Conservation (phyloP, 495 filamentous ascomycete species). For the Aspergillus nanangensis region DNA sequence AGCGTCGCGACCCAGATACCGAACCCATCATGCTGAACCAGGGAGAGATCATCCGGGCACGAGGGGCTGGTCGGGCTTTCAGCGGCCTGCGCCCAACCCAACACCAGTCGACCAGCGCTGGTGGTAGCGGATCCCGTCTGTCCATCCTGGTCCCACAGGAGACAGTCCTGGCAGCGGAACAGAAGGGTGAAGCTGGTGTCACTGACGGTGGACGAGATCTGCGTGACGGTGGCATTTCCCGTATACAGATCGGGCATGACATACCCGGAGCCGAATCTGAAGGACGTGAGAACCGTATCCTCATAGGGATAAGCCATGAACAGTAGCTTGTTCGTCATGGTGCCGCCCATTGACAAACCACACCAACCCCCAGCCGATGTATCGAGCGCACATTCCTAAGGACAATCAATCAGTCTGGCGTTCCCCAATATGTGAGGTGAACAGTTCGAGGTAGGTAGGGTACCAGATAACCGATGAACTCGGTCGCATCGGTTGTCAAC, state of each 20-base stretch:
- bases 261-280: conserved; percentile 13
- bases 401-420: neutral
- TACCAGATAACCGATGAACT: conserved; percentile 17
- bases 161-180: conserved; percentile 16
- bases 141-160: conserved; percentile 12
- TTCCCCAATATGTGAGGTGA: neutral
- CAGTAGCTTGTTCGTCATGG: conserved; percentile 11
- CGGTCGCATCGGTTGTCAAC: conserved; percentile 8
- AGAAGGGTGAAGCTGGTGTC: conserved; percentile 7
- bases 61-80: neutral
- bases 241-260: conserved; percentile 11
- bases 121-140: conserved; percentile 6
- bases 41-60: conserved; percentile 9
- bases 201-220: conserved; percentile 8
- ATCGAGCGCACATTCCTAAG: conserved; percentile 7
- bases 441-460: too few relatives aligned
- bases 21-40: conserved; percentile 12
- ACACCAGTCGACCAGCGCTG: conserved; percentile 3
- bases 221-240: conserved; percentile 11
- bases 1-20: conserved; percentile 9
- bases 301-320: conserved; percentile 11
- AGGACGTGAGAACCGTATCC: conserved; percentile 8
- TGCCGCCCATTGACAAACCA: conserved; percentile 9
- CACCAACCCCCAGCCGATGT: conserved; percentile 12
- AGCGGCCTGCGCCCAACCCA: conserved; percentile 10